Evolutionary conservation across 352 stramenopile genomes (phyloP), one percentile per base, ranked within the genome.

Genomic region (Aphanomyces euteiches): DNA sequence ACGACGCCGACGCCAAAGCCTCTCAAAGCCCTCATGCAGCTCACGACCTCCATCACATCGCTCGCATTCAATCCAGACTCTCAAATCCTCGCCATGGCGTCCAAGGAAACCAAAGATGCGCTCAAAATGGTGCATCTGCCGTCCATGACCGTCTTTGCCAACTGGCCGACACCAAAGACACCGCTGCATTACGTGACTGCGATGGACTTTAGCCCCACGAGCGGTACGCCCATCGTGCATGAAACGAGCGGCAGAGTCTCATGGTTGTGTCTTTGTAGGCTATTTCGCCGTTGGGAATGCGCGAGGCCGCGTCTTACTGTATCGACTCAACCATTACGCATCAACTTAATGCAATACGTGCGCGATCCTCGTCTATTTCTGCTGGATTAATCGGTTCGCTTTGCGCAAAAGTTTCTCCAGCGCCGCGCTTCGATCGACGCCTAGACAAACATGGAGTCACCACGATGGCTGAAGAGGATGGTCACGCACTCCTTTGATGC

Each of bases 161-260:
- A 99, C 82, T 99, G 97, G 97, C 97, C 97, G 4, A 98, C 96
- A 28, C 79, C 87, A 38, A 90, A 92, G 47, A 99, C 97, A 50
- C 97, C 97, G n/a, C 78, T 99, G 12, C 87, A 97, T 56, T 98
- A 98, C 79, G 95, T 99, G 40, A 97, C 90, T 66, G 85, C 82
- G 53, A 88, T 98, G 77, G 96, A 98, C 74, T 99, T 99, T 73
- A 98, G 93, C 67, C 96, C 96, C 1, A 87, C 85, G 74, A 97
- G 92, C 65, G 91, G 78, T 39, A 63, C 12, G 65, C 19, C n/a
- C 12, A 67, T 19, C 7, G 6, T 43, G 4, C 28, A 47, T 48
- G 36, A 12, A 65, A 48, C 3, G 7, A 34, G 28, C 40, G 17
- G 28, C n/a, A 54, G 48, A 17, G 21, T 6, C 10, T 54, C 17